These are phyloP conservation scores for Colletotrichum plurivorum DNA, from an alignment of 2,329 filamentous ascomycete species.

Conservation along the genomic window DNA sequence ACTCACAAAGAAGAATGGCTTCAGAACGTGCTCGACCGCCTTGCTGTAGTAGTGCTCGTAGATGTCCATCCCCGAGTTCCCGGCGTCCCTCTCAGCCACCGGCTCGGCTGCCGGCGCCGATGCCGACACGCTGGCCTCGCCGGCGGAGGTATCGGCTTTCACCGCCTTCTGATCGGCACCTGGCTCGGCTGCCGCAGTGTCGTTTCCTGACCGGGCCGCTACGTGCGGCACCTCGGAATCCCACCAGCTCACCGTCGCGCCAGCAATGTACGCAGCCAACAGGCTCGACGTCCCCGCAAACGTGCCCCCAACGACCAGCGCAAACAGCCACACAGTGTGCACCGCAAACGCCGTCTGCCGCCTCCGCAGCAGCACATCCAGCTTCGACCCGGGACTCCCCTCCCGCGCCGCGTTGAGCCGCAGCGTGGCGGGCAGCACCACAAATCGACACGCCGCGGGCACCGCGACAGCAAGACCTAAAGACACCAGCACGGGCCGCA, in stretches of 20 bases:
- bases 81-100: background rate
- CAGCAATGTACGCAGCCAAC: constrained; percentile 75
- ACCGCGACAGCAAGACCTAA: constrained; percentile 64
- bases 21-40: constrained; percentile 66
- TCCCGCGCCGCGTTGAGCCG: constrained; percentile 50
- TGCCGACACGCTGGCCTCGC: background rate
- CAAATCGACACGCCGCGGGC: constrained; percentile 62
- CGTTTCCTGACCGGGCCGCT: background rate
- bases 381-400: constrained; percentile 37
- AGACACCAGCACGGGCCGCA: constrained; percentile 63
- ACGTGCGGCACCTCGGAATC: constrained; percentile 54
- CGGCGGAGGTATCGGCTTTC: background rate
- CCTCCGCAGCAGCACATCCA: constrained; percentile 46
- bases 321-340: constrained; percentile 66
- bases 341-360: constrained; percentile 57
- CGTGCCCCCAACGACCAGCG: constrained; percentile 62
- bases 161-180: background rate
- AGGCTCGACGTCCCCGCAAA: constrained; percentile 75
- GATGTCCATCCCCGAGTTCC: constrained; percentile 41
- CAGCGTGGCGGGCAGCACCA: constrained; percentile 58
- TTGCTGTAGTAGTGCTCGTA: constrained; percentile 58
- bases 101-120: background rate
- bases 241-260: constrained; percentile 73
- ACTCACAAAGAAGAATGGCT: constrained; percentile 81
- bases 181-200: background rate